Evolutionary conservation across 2,329 filamentous ascomycete genomes (phyloP), one percentile per base, ranked within the genome.

Genomic region (Monilinia fructicola): DNA sequence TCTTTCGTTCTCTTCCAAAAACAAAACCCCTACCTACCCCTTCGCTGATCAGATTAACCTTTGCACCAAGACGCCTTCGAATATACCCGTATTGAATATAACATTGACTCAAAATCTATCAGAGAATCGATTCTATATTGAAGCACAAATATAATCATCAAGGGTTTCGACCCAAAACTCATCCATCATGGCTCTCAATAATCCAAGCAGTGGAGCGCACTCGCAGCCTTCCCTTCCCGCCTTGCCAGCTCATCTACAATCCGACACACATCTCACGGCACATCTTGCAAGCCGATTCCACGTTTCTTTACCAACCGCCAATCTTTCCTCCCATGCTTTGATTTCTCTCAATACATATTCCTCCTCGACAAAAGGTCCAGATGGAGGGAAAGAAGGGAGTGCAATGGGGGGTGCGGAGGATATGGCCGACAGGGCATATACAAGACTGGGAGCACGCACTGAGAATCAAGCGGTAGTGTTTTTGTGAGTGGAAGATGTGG

Each of bases 381-480:
- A 97, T 90, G 94, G 94, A 72, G 89, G 87, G 67, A 95, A 93
- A 75, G 92, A 96, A 73, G 94, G 93, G 46, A 97, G 92, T 80
- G 92, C 93, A 70, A 92, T 93, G 85, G 93, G 90, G 67, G 93
- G 93, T 76, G 93, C 92, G 44, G 94, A 98, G 78, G 93, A 97
- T 74, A 84, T 99, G 76, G 95, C 95, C 28, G 88, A 90, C 70
- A 86, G 93, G 70, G 92, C 94, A 65, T 97, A 90, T 81, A 85
- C 92, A 71, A 86, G 95, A 71, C 82, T 99, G 28, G 94, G 94
- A 58, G 87, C 92, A 69, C 88, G 95, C 63, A 92, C 90, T 2
- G 95, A 99, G 79, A 97, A 96, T 78, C 95, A 99, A 79, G 91
- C 93, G 1, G 82, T 97, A 63, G 84, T 97, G 2, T 98, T 99